Evolutionary conservation across 768 basidiomycete species (phyloP).

Genomic region (Lactifluus volemus): DNA sequence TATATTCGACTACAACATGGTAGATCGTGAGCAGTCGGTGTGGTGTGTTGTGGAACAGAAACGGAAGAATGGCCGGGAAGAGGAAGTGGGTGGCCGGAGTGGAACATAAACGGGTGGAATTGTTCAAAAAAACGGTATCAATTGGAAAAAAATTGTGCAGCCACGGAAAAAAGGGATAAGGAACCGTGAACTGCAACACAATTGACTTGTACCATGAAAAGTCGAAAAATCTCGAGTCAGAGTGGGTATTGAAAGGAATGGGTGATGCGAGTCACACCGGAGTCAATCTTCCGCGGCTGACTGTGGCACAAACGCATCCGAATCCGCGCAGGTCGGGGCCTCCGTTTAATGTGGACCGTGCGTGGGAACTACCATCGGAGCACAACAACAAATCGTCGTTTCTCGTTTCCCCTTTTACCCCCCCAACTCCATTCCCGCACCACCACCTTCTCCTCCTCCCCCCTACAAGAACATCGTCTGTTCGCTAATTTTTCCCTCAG

Average conservation of each 20-base stretch:
- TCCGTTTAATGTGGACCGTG: conserved; percentile 16
- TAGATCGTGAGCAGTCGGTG: neutral
- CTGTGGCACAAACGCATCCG: conserved; percentile 20
- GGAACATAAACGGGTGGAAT: neutral
- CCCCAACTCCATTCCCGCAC: conserved; percentile 10
- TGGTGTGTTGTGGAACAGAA: neutral
- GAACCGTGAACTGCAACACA: neutral
- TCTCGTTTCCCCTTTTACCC: conserved; percentile 11
- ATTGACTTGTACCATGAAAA: neutral
- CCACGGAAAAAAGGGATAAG: neutral
- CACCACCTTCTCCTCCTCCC: conserved; percentile 18
- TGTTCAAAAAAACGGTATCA: conserved; percentile 5
- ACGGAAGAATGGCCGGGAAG: neutral
- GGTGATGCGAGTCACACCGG: conserved; percentile 7
- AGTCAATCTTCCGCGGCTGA: conserved; percentile 18
- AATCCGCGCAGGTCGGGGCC: conserved; percentile 17
- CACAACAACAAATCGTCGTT: conserved; percentile 21
- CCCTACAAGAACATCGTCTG: conserved; percentile 5
- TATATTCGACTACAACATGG: neutral
- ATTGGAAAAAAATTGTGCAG: neutral
- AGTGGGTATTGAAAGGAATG: neutral
- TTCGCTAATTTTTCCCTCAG: conserved; percentile 10
- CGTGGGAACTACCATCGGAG: conserved; percentile 21
- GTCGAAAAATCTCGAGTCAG: neutral
- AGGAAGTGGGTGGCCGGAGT: neutral